Evolutionary conservation across 805 yeast species (phyloP), one percentile per base, ranked within the genome.

Genomic region (Barnettozyma pratensis): DNA sequence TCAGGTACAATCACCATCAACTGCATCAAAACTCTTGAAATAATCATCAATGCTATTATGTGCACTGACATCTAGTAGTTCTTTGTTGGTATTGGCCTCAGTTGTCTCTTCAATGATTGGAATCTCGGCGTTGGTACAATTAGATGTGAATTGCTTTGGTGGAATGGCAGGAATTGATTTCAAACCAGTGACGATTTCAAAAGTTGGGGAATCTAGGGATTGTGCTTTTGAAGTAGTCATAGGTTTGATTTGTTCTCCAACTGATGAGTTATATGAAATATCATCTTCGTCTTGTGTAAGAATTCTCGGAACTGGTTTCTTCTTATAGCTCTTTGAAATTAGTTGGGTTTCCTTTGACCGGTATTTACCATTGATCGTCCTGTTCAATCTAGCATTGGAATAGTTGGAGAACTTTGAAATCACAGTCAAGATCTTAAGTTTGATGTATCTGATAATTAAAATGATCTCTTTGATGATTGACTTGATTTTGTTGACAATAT

Each of bases 1-100:
- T 31, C 34, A 31, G 11, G 2, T 31, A 31, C 34, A 31, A 8
- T 31, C 34, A 11, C 11, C 34, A 31, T 39, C 41, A 34, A 44
- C 42, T 7, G 45, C 51, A 41, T 48, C 51, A 44, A 48, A 44
- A 11, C 32, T 41, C 30, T 48, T 34, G 41, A 47, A 47, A 28
- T 48, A 45, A 30, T 41, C 42, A n/a, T 35, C 41, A 41, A 40
- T 29, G 44, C 39, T 35, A 36, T 34, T 27, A 10, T 14, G 25
- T 25, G 29, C 25, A 26, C 5, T 27, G 14, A 5, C 19, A 37
- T 19, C 27, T 6, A 2, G 8, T 14, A 12, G 12, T n/a, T 35
- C 19, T 35, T 7, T 6, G n/a, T 35, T 35, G 7, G 11, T 35
- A 35, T 11, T 12, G n/a, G 19, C 8, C 2, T n/a, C 27, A 35